These are phyloP conservation scores for Berberis vulgaris DNA, from an alignment of 164 flowering plant genomes.

Conservation along the genomic window DNA sequence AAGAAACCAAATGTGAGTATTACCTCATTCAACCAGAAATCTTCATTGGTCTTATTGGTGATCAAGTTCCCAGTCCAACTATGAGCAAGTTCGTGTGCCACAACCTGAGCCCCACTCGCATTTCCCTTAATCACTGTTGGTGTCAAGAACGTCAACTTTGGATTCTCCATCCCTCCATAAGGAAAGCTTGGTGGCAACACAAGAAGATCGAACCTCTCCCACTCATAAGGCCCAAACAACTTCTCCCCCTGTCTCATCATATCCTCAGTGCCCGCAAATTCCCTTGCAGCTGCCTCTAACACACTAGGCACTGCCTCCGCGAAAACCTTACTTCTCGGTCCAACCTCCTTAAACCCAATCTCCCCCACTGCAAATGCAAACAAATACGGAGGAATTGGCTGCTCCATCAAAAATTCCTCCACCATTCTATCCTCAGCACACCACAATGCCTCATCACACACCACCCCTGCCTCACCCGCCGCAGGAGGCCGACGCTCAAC, in stretches of 20 bases:
- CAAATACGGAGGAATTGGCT: conserved; percentile 82
- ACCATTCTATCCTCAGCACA: conserved; percentile 68
- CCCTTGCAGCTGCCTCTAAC: conserved; percentile 68
- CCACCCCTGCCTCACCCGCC: conserved; percentile 27
- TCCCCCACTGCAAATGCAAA: conserved; percentile 92
- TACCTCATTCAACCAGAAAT: conserved; percentile 99
- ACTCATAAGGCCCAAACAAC: conserved; percentile 79
- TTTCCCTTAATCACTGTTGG: conserved; percentile 94
- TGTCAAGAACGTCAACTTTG: conserved; percentile 89
- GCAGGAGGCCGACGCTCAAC: conserved; percentile 50
- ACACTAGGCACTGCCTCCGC: conserved; percentile 51
- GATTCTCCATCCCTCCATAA: conserved; percentile 98
- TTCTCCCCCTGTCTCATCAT: conserved; percentile 87
- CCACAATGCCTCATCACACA: conserved; percentile 53
- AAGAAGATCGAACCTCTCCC: conserved; percentile 92
- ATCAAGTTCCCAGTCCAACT: conserved; percentile 99
- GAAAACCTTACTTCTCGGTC: conserved; percentile 81
- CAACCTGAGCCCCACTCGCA: conserved; percentile 81
- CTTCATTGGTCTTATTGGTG: conserved; percentile 88
- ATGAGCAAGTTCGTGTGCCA: conserved; percentile 97
- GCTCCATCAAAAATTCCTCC: conserved; percentile 91
- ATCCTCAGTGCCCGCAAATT: conserved; percentile 88
- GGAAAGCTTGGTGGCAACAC: conserved; percentile 99
- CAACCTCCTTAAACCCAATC: conserved; percentile 65
- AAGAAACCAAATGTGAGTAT: background rate